Evolutionary conservation across 2,329 filamentous ascomycete genomes (phyloP), one percentile per base, ranked within the genome.

Genomic region (Penicillium digitatum): DNA sequence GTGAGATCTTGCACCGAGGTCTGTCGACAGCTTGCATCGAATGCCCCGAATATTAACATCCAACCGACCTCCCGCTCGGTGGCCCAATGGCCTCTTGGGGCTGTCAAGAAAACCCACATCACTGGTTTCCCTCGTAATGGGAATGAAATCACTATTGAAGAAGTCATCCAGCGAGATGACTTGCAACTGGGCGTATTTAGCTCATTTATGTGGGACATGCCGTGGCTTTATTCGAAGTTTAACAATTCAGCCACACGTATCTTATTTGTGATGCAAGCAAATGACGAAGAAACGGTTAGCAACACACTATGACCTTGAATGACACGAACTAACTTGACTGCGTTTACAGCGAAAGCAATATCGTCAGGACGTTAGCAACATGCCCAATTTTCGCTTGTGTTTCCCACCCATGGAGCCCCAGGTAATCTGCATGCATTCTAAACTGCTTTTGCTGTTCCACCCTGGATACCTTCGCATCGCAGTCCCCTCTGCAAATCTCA

Each of bases 401-500:
- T 96, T 97, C 67, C 93, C 93, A 16, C 81, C 82, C 2, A 93
- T 96, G 89, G 78, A 84, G 38, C 82, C 84, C 1, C 78, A 82
- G 44, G 75, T 84, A 6, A 87, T 86, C 24, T 86, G 81, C 64
- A 96, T 97, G 91, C 94, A 97, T 72, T 95, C 90, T 47, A 97
- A 99, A 69, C 78, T 97, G 40, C 92, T 95, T 81, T 74, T 97
- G 1, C 79, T 97, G n/a, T 93, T 91, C 64, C 89, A 90, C 63
- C 75, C 82, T 0, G 75, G 75, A 1, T 86, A 91, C 69, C 73
- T 96, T 16, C 84, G 94, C 7, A 80, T 99, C 42, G 93, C 88
- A 1, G 79, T 97, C 2, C 91, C 94, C 0, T 93, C 87, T 3
- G 94, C 91, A 1, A 99, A 99, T 65, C 77, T 96, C 46, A 86